Base-by-base conservation (phyloP, 495 filamentous ascomycete species). In the Tuber brumale region DNA sequence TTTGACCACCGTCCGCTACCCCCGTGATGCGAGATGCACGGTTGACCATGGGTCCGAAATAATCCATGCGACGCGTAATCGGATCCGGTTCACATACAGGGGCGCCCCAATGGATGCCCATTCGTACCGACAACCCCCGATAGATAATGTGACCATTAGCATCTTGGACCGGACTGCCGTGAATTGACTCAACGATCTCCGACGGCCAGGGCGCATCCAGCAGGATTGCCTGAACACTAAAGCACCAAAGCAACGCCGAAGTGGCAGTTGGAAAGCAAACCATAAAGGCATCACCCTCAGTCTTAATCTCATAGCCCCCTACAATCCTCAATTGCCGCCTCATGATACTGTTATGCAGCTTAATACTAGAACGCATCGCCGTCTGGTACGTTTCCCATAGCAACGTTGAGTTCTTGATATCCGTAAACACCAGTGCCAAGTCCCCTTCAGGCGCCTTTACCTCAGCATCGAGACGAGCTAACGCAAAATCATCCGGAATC, bases 251-350 rank as follows among this genome's bases (percentile, higher is more conserved):
- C 57, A 99, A 86, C 8, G 95, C 94, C 14, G 94, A 93, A 0
- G 95, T 98, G 3, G 94, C 93, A 1, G 96, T 97, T 6, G 93
- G 92, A 84, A 99, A 99, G 45, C 94, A 95, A 23, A 99, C 95
- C 94, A 99, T 97, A 84, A 99, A 99, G 51, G 96, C 95, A 85
- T 99, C 95, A 76, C 95, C 95, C 92, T 99, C 95, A 0, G 95
- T 98, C 87, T 99, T 99, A 83, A 99, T 94, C 85, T 99, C 95
- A 82, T 97, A 99, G 0, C 95, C 95, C 81, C 95, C 96, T 75
- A 97, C 94, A 72, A 94, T 91, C 46, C 95, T 90, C 73, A 99
- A 87, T 80, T 97, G 94, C 43, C 96, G 90, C 66, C 95, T 92
- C 89, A 99, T 94, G 27, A 97, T 89, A 79, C 95, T 92, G 81